Evolutionary conservation across 768 basidiomycete species (phyloP).

Genomic region (Lentinula aciculospora): DNA sequence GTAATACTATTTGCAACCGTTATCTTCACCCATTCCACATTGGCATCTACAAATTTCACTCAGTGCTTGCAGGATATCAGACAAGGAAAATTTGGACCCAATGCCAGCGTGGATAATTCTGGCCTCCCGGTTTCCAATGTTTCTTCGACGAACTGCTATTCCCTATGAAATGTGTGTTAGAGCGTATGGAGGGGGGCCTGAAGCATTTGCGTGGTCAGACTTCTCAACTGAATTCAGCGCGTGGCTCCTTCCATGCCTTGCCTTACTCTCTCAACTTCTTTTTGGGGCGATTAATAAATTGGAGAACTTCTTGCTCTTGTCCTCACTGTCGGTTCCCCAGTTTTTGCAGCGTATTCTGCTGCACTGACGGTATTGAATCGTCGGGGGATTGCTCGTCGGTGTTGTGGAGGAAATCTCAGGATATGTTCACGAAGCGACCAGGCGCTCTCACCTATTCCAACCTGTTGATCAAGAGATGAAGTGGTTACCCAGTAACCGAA

Average conservation of each 20-base stretch:
- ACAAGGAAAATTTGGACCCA: background rate
- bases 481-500: constrained; percentile 1
- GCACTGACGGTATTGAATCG: constrained; percentile 35
- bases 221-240: constrained; percentile 34
- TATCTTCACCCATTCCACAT: background rate
- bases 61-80: background rate
- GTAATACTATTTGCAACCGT: background rate
- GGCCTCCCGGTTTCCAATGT: background rate
- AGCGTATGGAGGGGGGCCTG: background rate
- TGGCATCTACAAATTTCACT: background rate
- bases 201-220: constrained; percentile 18
- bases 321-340: constrained; percentile 38
- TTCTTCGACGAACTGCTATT: background rate
- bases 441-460: constrained; percentile 4
- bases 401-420: constrained; percentile 13
- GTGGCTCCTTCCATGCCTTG: constrained; percentile 46
- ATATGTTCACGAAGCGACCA: constrained; percentile 9
- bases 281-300: constrained; percentile 33
- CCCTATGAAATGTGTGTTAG: background rate
- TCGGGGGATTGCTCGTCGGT: constrained; percentile 31
- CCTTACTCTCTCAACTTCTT: constrained; percentile 43
- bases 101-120: background rate
- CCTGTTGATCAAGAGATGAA: constrained; percentile 9
- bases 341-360: constrained; percentile 40
- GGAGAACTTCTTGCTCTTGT: constrained; percentile 38